Evolutionary conservation across 768 basidiomycete species (phyloP), one percentile per base, ranked within the genome.

Genomic region (Lactarius psammicola): DNA sequence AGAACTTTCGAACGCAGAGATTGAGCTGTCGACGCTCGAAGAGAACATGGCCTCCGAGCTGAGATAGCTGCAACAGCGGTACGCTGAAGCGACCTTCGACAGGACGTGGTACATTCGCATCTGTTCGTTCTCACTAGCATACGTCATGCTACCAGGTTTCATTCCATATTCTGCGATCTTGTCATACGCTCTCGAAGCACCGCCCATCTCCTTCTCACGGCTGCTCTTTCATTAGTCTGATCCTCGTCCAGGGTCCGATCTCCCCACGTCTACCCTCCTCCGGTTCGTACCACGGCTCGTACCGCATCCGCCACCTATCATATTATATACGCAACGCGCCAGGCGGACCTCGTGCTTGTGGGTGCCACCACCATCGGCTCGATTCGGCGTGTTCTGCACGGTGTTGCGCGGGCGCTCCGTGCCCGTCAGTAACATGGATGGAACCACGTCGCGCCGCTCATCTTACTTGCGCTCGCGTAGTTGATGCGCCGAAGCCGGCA

Each of bases 291-390:
- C 76, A 4, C 75, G 78, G 60, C 46, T 80, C 49, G 61, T 82
- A 26, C 68, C 76, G 4, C 64, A 69, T 6, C 65, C 67, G 7
- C 55, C 66, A 3, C 62, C 66, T 6, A 44, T 63, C 2, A 51
- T 23, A 69, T 81, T 2, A 76, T 77, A 11, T 76, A 78, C 23
- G 66, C 83, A 57, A 81, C 82, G 18, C 78, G 82, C 30, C 84
- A 85, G 68, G 78, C 83, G 31, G 90, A 90, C 72, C 79, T 94
- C 9, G 76, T 79, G 1, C 80, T 94, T 15, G 88, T 92, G 38
- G 92, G 92, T 18, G 89, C 94, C 64, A 71, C 90, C 20, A 89
- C 94, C 64, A 71, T 90, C 20, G 86, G 82, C 57, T 90, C 87
- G 64, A 82, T 94, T 40, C 79, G 90, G 36, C 78, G 85, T 5